A percentile compares a stretch with the other conserved stretches of the same genome.
phyloP scores from a whole-genome alignment of 192 early-diverging fungal species.

The Coemansia aciculifera region DNA sequence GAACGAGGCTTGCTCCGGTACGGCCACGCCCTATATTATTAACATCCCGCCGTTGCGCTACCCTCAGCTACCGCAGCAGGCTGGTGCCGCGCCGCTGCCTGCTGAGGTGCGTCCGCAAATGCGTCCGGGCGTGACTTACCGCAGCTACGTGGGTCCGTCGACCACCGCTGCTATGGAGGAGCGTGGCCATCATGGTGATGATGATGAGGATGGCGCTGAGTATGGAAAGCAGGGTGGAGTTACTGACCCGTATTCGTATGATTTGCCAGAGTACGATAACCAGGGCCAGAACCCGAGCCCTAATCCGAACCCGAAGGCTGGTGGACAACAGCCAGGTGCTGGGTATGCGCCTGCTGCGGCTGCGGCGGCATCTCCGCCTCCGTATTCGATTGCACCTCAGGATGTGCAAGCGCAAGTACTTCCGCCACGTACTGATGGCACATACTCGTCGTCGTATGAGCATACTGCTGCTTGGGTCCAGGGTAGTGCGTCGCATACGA shows the following conservation, averaged over 20 bases:
- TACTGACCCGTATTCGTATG: slow-evolving; percentile 40
- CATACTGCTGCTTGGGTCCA: slow-evolving; percentile 53
- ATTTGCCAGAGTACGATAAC: slow-evolving; percentile 37
- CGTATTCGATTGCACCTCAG: slow-evolving; percentile 28
- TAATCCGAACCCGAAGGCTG: background rate
- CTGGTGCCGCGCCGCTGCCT: background rate
- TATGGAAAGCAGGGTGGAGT: background rate
- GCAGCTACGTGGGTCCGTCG: slow-evolving; percentile 20
- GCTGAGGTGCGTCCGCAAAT: slow-evolving; percentile 15
- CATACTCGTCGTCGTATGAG: slow-evolving; percentile 54
- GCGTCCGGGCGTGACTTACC: slow-evolving; percentile 32
- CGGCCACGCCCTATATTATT: slow-evolving; percentile 46
- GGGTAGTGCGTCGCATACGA: slow-evolving; percentile 35
- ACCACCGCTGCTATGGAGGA: background rate
- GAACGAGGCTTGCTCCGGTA: slow-evolving; percentile 48
- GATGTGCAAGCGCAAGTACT: background rate
- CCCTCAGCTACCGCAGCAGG: slow-evolving; percentile 27
- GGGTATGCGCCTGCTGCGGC: background rate
- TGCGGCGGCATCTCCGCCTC: slow-evolving; percentile 26
- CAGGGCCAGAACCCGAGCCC: background rate
- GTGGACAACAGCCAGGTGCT: background rate
- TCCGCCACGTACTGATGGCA: slow-evolving; percentile 44
- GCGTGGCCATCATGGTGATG: background rate
- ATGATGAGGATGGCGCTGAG: background rate
- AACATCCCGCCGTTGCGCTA: slow-evolving; percentile 50